Base-by-base conservation (phyloP, 139 green algal genomes). In the Tetradesmus lagerheimii region DNA sequence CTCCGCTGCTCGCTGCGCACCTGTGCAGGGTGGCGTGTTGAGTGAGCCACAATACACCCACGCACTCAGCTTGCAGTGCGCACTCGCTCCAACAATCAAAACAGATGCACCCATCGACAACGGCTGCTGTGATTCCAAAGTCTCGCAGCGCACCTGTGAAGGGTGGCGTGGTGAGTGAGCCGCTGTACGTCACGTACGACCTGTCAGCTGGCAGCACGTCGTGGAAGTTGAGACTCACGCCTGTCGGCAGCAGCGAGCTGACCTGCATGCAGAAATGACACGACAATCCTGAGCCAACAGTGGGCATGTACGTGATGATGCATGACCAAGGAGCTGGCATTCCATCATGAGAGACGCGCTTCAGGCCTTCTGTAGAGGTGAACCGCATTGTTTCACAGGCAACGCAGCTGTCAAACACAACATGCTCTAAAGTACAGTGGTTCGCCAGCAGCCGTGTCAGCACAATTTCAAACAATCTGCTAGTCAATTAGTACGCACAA, bases 161-260 rank as follows among this genome's bases (percentile, higher is more conserved):
- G 16, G 80, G 80, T 31, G 80, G 80, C 16, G 80, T 76, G 31
- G 50, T 86, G n/a, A 75, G 50, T 27, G 80, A 86, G 35, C 80
- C 80, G 45, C 41, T 57, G 41, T 89, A 89, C 0, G 62, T 89
- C 4, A 89, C 31, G 35, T 80, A 89, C 4, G 34, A 64, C 29
- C 38, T 45, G 62, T 89, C 83, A 80, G 62, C 53, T 34, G 83
- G 83, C 38, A 89, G 34, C 38, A 89, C 38, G 2, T 53, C 23
- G 29, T 89, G n/a, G n/a, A 89, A 89, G 27, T 89, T 37, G 8
- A 89, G 38, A 27, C 25, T 3, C 9, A 38, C 39, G 4, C 77
- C 77, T 37, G 37, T 53, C 8, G 77, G 77, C 38, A 83, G 77
- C 31, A 83, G 38, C 16, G 77, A 62, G 34, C 38, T 50, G 20